Evolutionary conservation across 306 rosid genomes (phyloP), one percentile per base, ranked within the genome.

Genomic region (Fagus sylvatica): DNA sequence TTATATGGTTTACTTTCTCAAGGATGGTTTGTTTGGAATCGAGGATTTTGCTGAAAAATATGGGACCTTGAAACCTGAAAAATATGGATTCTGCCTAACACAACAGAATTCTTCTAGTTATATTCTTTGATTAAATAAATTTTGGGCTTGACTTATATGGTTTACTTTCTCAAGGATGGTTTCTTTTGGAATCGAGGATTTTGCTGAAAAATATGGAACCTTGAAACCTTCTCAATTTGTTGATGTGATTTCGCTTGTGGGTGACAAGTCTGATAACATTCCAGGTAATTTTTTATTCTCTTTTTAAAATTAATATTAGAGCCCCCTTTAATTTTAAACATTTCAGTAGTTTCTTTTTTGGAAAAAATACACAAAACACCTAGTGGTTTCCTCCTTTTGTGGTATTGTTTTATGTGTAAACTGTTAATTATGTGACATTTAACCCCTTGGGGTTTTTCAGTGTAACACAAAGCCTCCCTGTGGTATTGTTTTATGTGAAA

Each of bases 161-260:
- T 69, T 76, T 49, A 16, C 43, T 67, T 79, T 41, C 78, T 81
- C 83, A 97, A 94, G 98, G 78, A 88, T 95, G 95, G 92, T 86
- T 84, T 95, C 98, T 6, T 92, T 95, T 89, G 98, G 98, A 76
- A 82, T 91, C 73, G 98, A 95, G 81, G 97, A 95, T 67, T 95
- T 89, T 87, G 90, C 84, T 36, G 54, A 89, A 41, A 83, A 86
- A 79, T 95, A 75, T 82, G 98, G 95, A 80, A 85, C 82, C 76
- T 73, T 95, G 74, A 59, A 88, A 80, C 98, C 98, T 81, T 95
- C 92, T 73, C 98, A 95, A 80, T 90, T 95, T 86, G 98, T 88
- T 74, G 98, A 95, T 82, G 79, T 95, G 81, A 78, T 95, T 2
- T 89, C 97, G 53, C 97, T 95, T 72, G 79, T 90, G 69, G 98